Percentiles rank a stretch among this genome's conserved stretches.
Evolutionary conservation across 129 eudicot species (phyloP).

Genomic region (Flaveria robusta): DNA sequence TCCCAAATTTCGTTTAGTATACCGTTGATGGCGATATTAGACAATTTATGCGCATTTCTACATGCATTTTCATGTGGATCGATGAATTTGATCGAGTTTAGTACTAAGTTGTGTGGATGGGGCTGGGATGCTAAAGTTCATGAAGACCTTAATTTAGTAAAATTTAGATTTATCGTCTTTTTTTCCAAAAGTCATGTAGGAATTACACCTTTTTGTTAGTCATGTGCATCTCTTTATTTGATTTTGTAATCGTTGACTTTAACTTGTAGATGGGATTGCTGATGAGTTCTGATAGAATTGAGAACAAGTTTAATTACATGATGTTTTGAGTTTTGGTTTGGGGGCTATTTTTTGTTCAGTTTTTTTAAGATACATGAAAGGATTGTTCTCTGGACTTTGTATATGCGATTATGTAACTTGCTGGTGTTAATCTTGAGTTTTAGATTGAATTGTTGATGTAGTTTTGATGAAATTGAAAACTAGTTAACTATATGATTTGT

Average conservation of each 20-base stretch:
- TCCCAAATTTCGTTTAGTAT: not conserved
- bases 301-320: constrained; percentile 10
- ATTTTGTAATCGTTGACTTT: constrained; percentile 13
- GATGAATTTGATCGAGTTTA: constrained; percentile 17
- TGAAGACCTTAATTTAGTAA: constrained; percentile 9
- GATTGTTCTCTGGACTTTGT: not conserved
- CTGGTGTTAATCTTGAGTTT: not conserved
- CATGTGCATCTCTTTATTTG: not conserved
- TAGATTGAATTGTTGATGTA: not conserved
- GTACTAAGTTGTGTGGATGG: not conserved
- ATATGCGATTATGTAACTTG: constrained; percentile 19
- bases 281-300: not conserved
- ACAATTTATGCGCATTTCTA: not conserved
- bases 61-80: constrained; percentile 14
- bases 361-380: not conserved
- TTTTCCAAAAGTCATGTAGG: no score
- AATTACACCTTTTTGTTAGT: no score
- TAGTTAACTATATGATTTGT: not conserved
- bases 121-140: no score
- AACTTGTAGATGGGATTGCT: not conserved
- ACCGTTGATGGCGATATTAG: not conserved
- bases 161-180: not conserved
- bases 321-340: not conserved
- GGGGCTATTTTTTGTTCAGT: not conserved
- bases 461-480: constrained; percentile 3